Base-by-base conservation (phyloP, 306 rosid species). In the Corylus avellana region DNA sequence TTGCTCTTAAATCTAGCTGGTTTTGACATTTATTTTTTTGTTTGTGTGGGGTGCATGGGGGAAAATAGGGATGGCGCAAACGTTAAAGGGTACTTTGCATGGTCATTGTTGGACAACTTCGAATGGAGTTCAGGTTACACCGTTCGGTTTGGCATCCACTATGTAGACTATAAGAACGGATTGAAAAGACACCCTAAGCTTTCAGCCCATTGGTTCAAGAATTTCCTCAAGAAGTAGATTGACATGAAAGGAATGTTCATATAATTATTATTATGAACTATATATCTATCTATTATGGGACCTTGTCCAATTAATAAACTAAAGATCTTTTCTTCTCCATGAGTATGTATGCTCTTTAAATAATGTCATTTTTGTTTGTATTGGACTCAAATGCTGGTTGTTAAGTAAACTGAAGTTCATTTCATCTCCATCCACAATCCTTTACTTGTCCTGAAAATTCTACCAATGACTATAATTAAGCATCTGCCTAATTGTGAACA, bases 51-150 rank as follows among this genome's bases (percentile, higher is more conserved):
- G 16, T 1, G 16, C 18, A 7, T 6, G 46, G 46, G 46, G 8
- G 46, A 7, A 42, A 42, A 70, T n/a, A 91, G 90, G 85, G 75
- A 83, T 76, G 92, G 92, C 61, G 93, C 86, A 47, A 87, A 87
- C 39, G 91, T 91, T 82, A 91, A 86, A 79, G 96, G 96, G 37
- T 91, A 84, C 82, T 89, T 91, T 77, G 81, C 89, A 56, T 91
- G 93, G 97, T 88, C 93, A 48, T 84, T 91, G 77, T 79, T 91
- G 70, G 96, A 91, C 80, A 87, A 87, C 62, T 91, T 86, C 17
- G 93, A 91, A 79, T 91, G 91, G 95, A 32, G 0, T 32, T 53
- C 80, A 8, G 97, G 94, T 32, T 92, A 92, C 84, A 77, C 86
- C 0, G 85, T 88, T 48, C 85, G 94, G 0, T 92, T 92, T 76